Base-by-base conservation (phyloP, 495 filamentous ascomycete species). In the Hypoxylon rickii region DNA sequence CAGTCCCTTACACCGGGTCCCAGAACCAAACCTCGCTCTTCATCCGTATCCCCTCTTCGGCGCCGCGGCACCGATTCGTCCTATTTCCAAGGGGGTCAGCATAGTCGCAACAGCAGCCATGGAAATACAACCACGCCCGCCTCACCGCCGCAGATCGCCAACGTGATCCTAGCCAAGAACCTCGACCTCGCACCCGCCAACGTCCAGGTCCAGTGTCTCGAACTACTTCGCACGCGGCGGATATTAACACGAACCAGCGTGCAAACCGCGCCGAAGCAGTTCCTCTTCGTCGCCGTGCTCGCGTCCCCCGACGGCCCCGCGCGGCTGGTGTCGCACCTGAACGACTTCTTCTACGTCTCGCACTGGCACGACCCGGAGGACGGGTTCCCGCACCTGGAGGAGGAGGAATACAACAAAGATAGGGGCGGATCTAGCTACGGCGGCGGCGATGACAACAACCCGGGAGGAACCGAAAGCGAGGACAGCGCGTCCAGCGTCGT, bases 201-300 rank as follows among this genome's bases (percentile, higher is more conserved):
- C 34, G 79, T 97, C n/a, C 94, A 98, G 72, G 85, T 92, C 31
- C 90, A 96, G 64, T 85, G 83, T 20, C 79, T 98, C 20, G 93
- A 96, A 80, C 85, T 98, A 18, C 86, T 94, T 61, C 88, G 90
- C 15, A 87, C 86, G 6, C 88, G 84, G 42, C 83, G 88, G 44
- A 83, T 96, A 46, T 85, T 86, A 54, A 90, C 87, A 1, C 82
- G 84, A 44, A 89, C 81, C 16, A 81, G 80, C 12, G 79, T 89
- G 41, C 82, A 92, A 18, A 77, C 81, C 46, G 88, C 89, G 7
- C 92, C 92, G 7, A 83, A 86, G 61, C 79, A 82, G 29, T 97
- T 97, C 70, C 74, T 96, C 12, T 83, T 97, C 62, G 73, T 96
- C 18, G 85, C 90, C 11, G 68, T 96, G 12, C 71, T 92, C 22